phyloP scores from a whole-genome alignment of 1,139 yeast species.

The Hansenula lynferdii region DNA sequence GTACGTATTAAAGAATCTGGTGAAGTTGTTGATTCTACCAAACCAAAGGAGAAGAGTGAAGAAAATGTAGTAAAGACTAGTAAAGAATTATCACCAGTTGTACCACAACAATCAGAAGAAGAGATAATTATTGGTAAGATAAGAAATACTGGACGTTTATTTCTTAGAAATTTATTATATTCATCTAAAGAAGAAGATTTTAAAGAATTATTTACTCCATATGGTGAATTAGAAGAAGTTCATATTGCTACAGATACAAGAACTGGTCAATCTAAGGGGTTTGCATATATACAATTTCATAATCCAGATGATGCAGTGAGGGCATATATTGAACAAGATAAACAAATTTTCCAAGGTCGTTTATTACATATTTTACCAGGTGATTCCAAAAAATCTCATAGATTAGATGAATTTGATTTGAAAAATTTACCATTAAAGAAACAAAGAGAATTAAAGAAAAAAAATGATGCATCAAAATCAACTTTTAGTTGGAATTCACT shows the following conservation, averaged over 20 bases:
- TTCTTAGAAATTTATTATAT: slow-evolving; percentile 81
- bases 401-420: slow-evolving; percentile 83
- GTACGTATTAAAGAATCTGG: slow-evolving; percentile 58
- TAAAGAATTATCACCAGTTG: too few species aligned
- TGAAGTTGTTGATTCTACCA: slow-evolving; percentile 24
- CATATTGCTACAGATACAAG: slow-evolving; percentile 90
- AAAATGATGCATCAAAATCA: slow-evolving; percentile 76
- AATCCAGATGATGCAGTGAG: slow-evolving; percentile 65
- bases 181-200: slow-evolving; percentile 80
- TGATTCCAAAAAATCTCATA: slow-evolving; percentile 70
- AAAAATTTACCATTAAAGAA: slow-evolving; percentile 89
- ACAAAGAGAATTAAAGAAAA: slow-evolving; percentile 79
- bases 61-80: too few species aligned
- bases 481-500: slow-evolving; percentile 96
- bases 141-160: slow-evolving; percentile 71
- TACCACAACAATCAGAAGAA: slow-evolving; percentile 30
- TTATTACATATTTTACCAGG: slow-evolving; percentile 87
- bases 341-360: slow-evolving; percentile 92
- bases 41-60: slow-evolving; percentile 1
- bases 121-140: slow-evolving; percentile 49
- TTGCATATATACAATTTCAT: slow-evolving; percentile 76
- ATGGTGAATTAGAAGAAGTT: slow-evolving; percentile 67
- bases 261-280: slow-evolving; percentile 89
- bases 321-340: slow-evolving; percentile 74
- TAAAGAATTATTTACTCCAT: slow-evolving; percentile 35